These are phyloP conservation scores for Kokia cookei DNA, from an alignment of 441 rosid species.

Conservation along the genomic window DNA sequence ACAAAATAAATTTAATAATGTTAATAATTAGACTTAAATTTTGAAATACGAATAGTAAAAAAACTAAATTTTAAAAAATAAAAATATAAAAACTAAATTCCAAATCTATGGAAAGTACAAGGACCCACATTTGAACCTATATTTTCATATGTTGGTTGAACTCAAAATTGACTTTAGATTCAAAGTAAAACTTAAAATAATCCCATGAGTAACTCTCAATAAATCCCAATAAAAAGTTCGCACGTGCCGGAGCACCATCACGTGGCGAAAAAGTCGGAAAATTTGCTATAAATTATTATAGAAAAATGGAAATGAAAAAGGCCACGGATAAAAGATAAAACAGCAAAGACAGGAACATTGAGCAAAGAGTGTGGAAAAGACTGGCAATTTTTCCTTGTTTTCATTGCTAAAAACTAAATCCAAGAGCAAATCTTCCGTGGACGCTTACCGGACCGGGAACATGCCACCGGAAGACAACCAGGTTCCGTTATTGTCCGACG, in stretches of 20 bases:
- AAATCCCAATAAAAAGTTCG: background rate
- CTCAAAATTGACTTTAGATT: too few relatives aligned
- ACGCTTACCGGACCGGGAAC: background rate
- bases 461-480: slow-evolving; percentile 30
- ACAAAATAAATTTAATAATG: too few relatives aligned
- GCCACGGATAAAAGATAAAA: background rate
- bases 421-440: background rate
- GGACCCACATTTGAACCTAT: too few relatives aligned
- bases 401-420: background rate
- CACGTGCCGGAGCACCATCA: background rate
- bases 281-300: background rate
- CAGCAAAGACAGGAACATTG: background rate
- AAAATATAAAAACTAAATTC: too few relatives aligned
- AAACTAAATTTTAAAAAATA: too few relatives aligned
- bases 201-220: background rate
- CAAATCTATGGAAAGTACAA: too few relatives aligned
- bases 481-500: slow-evolving; percentile 35
- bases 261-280: background rate
- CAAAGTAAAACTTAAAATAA: too few relatives aligned
- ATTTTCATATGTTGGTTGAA: too few relatives aligned
- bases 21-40: too few relatives aligned
- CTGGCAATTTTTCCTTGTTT: background rate
- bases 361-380: background rate
- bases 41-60: too few relatives aligned
- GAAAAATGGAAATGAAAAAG: background rate